phyloP scores from a whole-genome alignment of 2,329 filamentous ascomycete species.

The Aspergillus sp. region DNA sequence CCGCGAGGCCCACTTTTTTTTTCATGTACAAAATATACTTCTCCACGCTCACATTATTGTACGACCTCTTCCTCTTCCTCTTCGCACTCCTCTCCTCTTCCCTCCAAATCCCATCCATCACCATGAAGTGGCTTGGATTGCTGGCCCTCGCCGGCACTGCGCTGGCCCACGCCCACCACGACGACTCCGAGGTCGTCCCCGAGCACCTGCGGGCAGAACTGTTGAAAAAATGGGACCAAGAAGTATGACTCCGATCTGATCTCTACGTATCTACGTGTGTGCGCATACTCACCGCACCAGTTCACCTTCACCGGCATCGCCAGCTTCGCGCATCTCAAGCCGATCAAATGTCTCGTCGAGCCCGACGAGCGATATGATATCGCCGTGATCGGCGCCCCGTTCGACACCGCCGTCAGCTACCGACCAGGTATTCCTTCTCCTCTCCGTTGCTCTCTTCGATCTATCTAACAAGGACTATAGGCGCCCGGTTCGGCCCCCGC shows the following conservation, averaged over 20 bases:
- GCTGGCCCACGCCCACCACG: conserved; percentile 38
- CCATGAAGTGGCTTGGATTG: conserved; percentile 30
- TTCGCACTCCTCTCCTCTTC: conserved; percentile 1
- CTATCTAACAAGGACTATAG: conserved; percentile 21
- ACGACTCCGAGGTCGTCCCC: conserved; percentile 38
- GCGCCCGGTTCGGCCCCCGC: conserved; percentile 79
- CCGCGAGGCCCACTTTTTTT: conserved; percentile 12
- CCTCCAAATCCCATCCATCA: not conserved
- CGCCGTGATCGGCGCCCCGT: conserved; percentile 68
- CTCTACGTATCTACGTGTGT: not conserved
- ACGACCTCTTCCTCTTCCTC: too few relatives aligned
- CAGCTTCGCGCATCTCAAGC: conserved; percentile 68
- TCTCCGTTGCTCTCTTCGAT: too few relatives aligned
- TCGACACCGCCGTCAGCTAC: conserved; percentile 71
- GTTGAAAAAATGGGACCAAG: conserved; percentile 47
- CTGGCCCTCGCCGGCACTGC: conserved; percentile 34
- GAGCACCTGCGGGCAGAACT: conserved; percentile 42
- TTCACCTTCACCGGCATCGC: conserved; percentile 72
- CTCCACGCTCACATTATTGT: too few relatives aligned
- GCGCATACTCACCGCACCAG: conserved; percentile 26
- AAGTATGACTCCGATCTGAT: conserved; percentile 30
- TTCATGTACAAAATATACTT: conserved; percentile 2
- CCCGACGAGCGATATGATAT: conserved; percentile 66
- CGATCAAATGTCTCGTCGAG: conserved; percentile 67
- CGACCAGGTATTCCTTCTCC: conserved; percentile 53